Conservation (phyloP, 2,329 filamentous ascomycete species). For the Fulvia fulva region DNA sequence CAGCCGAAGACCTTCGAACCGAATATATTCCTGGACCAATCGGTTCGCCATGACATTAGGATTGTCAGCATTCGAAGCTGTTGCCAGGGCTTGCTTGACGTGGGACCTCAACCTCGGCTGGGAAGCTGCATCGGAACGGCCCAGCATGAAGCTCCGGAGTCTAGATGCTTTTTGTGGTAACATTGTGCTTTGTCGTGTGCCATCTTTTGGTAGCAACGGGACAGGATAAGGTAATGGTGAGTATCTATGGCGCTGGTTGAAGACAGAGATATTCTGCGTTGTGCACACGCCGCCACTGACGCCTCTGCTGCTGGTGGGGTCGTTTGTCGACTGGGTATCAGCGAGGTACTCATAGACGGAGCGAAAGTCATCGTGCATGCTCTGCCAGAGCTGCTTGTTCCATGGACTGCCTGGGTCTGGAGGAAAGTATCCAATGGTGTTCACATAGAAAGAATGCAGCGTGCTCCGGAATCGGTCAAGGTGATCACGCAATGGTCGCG, state of each 20-base stretch:
- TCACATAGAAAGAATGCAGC: conserved; percentile 62
- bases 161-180: conserved; percentile 30
- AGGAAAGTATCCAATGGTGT: conserved; percentile 68
- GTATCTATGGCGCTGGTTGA: conserved; percentile 61
- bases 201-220: conserved; percentile 58
- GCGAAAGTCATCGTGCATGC: conserved; percentile 67
- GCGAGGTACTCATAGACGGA: conserved; percentile 68
- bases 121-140: neutral
- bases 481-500: conserved; percentile 59
- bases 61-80: conserved; percentile 47
- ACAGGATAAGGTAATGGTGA: conserved; percentile 60
- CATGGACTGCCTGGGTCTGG: conserved; percentile 53
- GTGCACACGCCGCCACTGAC: conserved; percentile 67
- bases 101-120: conserved; percentile 29
- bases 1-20: conserved; percentile 61
- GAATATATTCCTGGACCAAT: conserved; percentile 65
- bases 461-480: conserved; percentile 70
- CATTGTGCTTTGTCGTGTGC: conserved; percentile 21
- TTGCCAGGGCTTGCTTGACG: conserved; percentile 50
- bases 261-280: conserved; percentile 62
- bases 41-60: conserved; percentile 37
- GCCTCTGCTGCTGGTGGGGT: conserved; percentile 22
- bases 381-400: conserved; percentile 54
- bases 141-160: conserved; percentile 8
- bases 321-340: conserved; percentile 50